Base-by-base conservation (phyloP, 441 rosid species). In the Jatropha podagrica region DNA sequence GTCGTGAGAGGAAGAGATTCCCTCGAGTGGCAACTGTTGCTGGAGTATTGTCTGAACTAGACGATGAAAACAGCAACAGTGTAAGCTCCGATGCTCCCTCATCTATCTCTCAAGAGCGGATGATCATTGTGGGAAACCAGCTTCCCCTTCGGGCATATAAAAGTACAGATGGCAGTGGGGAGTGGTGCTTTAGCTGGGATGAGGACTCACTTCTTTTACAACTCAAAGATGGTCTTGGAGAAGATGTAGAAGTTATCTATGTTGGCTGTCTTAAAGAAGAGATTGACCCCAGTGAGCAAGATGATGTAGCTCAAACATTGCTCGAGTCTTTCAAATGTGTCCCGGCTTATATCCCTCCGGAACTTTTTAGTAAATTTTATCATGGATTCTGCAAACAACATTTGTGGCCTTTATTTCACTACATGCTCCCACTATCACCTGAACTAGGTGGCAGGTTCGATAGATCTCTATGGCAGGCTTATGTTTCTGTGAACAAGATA, bases 361-460 rank as follows among this genome's bases (percentile, higher is more conserved):
- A 88, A 51, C 83, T 92, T 11, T 92, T 90, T 61, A 86, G 86
- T 44, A 93, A 88, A 68, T 93, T 80, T 83, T 93, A 93, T 74
- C 98, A 89, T 69, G 98, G 98, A 20, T 93, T 93, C 85, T 93
- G 98, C 73, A 93, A 93, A 55, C 98, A 90, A 65, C 90, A 91
- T 68, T 78, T 93, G 6, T 91, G 98, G 98, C 97, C 98, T 41
- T 81, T 93, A 58, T 93, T 93, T 82, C 98, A 93, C 73, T 93
- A 93, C 77, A 93, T 93, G 98, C 93, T 93, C 76, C 98, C 98
- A 2, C 68, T 93, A n/a, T 88, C 93, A 15, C 94, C 98, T 0
- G 95, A 91, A 74, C 92, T 88, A 7, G 98, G 97, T 72, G 95
- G 95, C 52, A 82, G 95, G 77, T 93, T 91, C 73, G 91, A 93